Base-by-base conservation (phyloP, 1,139 yeast genomes). In the Geotrichum australiense region DNA sequence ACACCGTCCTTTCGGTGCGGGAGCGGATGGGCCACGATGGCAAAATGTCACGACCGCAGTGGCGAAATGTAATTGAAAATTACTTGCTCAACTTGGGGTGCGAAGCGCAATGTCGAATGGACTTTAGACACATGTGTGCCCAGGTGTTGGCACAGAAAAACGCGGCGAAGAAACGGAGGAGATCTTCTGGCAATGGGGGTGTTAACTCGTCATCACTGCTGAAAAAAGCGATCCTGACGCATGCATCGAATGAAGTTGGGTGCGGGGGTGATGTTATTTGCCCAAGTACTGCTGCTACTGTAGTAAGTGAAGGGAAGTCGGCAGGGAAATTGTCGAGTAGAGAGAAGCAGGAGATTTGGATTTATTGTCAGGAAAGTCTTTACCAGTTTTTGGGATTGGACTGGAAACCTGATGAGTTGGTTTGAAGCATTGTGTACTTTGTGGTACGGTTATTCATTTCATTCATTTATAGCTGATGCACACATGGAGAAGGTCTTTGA, bases 41-140 rank as follows among this genome's bases (percentile, higher is more conserved):
- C 20, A 36, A 39, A 15, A 49, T 63, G 28, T 48, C 63, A 3
- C 68, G 71, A 49, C 73, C 76, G 20, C 82, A 78, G 56, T 78
- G 85, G 83, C 63, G 85, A 51, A 76, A 78, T 54, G 70, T 79
- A 21, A 74, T 79, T 46, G 86, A 79, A 50, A 78, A 78, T 58
- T 79, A 73, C 54, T 54, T 78, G 38, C 59, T 79, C 34, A 78
- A 77, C 55, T 65, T 79, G 24, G 84, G 76, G 2, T 80, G 80
- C 37, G 85, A 79, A 53, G 78, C 80, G 10, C 84, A 79, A 54
- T 77, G 83, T 51, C 66, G 82, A 23, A 61, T 64, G 30, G 82
- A 78, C 53, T 78, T 74, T 55, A 74, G 73, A 51, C 62, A 63
- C 42, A 59, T 63, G 26, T 71, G 78, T 50, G 58, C 66, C 29